Conservation (phyloP, 2,329 filamentous ascomycete species). For the Ilyonectria mors-panacis region DNA sequence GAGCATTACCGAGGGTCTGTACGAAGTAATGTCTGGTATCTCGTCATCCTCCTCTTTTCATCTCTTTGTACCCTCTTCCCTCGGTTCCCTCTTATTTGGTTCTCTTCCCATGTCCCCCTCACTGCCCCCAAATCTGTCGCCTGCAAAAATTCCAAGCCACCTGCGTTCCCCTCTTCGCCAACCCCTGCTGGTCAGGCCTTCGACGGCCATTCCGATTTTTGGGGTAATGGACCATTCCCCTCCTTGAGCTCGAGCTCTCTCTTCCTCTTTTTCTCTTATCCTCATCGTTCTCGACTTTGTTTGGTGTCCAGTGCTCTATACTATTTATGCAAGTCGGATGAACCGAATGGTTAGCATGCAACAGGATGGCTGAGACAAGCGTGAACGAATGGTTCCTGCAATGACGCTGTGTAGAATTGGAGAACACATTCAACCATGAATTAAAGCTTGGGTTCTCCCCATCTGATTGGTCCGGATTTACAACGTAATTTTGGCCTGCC, state of each 20-base stretch:
- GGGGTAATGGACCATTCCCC: slow-evolving; percentile 14
- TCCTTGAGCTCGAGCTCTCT: background rate
- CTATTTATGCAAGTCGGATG: background rate
- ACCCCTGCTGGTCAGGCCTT: slow-evolving; percentile 15
- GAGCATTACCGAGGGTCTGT: slow-evolving; percentile 24
- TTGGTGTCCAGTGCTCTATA: background rate
- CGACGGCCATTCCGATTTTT: slow-evolving; percentile 3
- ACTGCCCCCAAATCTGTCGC: background rate
- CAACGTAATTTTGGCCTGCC: background rate
- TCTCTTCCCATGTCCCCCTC: background rate
- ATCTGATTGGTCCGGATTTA: slow-evolving; percentile 23
- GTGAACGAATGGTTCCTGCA: background rate
- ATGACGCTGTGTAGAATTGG: slow-evolving; percentile 2
- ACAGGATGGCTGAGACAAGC: background rate
- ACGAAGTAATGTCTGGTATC: background rate
- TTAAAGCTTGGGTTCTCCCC: background rate
- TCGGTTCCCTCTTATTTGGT: background rate
- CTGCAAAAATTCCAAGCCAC: slow-evolving; percentile 1
- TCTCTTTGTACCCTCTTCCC: background rate
- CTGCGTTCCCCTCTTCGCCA: slow-evolving; percentile 16
- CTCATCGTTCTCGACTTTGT: background rate
- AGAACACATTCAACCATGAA: slow-evolving; percentile 2
- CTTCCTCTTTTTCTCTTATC: background rate
- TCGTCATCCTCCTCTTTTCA: slow-evolving; percentile 17
- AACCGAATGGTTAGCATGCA: too few relatives aligned